A percentile compares a stretch with the other conserved stretches of the same genome.
These are phyloP conservation scores for Eucalyptus lansdowneana DNA, from an alignment of 345 rosid genomes.

Conservation along the genomic window DNA sequence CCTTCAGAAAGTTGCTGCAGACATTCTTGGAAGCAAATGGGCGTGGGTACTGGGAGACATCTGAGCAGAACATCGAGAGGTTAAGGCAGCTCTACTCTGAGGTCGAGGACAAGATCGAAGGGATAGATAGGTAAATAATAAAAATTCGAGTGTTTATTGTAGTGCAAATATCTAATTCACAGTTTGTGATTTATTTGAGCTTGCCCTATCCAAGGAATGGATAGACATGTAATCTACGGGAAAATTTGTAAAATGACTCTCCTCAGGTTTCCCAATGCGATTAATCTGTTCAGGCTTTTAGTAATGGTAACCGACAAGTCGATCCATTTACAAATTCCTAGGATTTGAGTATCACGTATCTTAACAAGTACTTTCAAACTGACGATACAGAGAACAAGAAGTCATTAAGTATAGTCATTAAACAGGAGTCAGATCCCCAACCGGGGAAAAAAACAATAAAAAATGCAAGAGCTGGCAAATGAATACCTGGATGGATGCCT, in stretches of 20 bases:
- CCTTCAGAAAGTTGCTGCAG: conserved; percentile 88
- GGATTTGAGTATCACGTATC: not conserved
- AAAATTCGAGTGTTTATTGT: not conserved
- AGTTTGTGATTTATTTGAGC: conserved; percentile 1
- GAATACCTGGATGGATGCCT: not conserved
- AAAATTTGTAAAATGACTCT: conserved; percentile 5
- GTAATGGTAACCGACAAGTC: not conserved
- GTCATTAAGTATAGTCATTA: not conserved
- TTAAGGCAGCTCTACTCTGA: conserved; percentile 83
- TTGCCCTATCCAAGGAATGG: not conserved
- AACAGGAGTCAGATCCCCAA: not conserved
- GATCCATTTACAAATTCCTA: not conserved
- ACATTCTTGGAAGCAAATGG: conserved; percentile 98
- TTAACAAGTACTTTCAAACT: not conserved
- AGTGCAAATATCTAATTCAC: not conserved
- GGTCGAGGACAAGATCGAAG: conserved; percentile 98
- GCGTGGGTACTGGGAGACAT: conserved; percentile 96
- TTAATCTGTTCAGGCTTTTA: not conserved
- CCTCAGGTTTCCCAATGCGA: not conserved
- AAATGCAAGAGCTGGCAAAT: not conserved
- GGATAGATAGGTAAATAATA: conserved; percentile 54
- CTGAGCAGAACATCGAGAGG: conserved; percentile 67
- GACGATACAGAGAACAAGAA: not conserved
- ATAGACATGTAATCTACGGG: not conserved
- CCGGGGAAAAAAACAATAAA: not conserved